Base-by-base conservation (phyloP, 2,329 filamentous ascomycete species). In the Elsinoe arachidis region DNA sequence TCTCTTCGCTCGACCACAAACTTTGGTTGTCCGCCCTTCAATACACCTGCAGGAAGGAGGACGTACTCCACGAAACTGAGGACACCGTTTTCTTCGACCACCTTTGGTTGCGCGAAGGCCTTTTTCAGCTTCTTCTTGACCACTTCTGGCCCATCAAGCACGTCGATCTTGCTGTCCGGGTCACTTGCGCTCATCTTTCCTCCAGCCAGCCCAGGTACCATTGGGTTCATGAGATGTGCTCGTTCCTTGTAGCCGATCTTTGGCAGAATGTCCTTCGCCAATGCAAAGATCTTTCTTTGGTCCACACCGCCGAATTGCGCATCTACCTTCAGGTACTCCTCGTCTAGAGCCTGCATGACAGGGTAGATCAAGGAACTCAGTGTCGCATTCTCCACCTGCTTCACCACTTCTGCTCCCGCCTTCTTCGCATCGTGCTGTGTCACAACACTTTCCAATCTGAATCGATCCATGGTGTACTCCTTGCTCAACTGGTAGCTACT, bases 361-460 rank as follows among this genome's bases (percentile, higher is more conserved):
- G 89, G 88, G 76, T 95, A 95, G 61, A 92, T 80, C 11, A 92
- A 78, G 1, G 88, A 88, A 58, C 80, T 83, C 56, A 95, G 70
- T 2, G 86, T 81, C 9, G 86, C 82, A 66, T 92, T 90, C 58
- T 82, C 81, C 2, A 86, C 84, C 76, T 97, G 90, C 79, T 97
- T 97, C 63, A 99, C 92, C 6, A 97, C 83, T 73, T 97, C 93
- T 1, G 90, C 88, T 38, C 92, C 92, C 0, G 92, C 91, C 73
- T 90, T 93, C 73, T 90, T 89, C 14, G 90, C 89, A 67, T 93
- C 85, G 68, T 91, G 84, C 73, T 90, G 84, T 12, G 85, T 85
- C 4, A 87, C 82, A 55, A 88, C 73, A 2, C 82, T 82, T 46
- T 80, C 81, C 62, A 97, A 70, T 68, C 87, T 84, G 74, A 91